Evolutionary conservation across 257 asterid genomes (phyloP).

Genomic region (Solanum stenotomum): DNA sequence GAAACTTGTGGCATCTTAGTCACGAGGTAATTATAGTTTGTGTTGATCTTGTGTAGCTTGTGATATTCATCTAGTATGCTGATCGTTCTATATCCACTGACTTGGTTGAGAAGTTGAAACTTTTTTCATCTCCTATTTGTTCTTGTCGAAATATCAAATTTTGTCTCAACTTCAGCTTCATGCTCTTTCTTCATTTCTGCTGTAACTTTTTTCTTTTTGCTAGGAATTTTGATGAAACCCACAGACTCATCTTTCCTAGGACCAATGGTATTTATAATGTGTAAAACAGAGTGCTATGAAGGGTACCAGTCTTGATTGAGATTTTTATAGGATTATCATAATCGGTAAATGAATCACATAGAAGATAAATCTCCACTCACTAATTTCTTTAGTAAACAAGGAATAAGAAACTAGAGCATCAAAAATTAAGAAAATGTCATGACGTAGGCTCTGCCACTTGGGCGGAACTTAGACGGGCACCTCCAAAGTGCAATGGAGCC

Average conservation of each 20-base stretch:
- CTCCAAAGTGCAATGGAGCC: background rate
- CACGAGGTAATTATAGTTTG: constrained; percentile 54
- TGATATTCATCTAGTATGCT: background rate
- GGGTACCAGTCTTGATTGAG: background rate
- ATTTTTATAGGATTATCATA: background rate
- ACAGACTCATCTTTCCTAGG: background rate
- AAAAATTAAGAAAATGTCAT: background rate
- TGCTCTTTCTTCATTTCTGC: background rate
- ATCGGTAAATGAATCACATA: background rate
- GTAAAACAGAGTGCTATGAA: background rate
- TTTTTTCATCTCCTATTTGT: background rate
- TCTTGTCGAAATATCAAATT: background rate
- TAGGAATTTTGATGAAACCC: background rate
- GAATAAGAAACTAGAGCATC: background rate
- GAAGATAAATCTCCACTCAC: background rate
- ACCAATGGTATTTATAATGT: background rate
- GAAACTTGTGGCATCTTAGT: constrained; percentile 97
- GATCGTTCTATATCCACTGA: background rate
- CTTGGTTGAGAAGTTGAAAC: background rate
- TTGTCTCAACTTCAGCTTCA: background rate
- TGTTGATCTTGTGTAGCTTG: background rate
- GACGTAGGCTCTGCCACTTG: background rate
- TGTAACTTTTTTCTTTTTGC: background rate
- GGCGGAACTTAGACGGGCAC: background rate
- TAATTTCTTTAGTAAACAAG: background rate